A percentile compares a stretch with the other conserved stretches of the same genome.
Conservation (phyloP, 257 asterid genomes). For the Scutellaria baicalensis region DNA sequence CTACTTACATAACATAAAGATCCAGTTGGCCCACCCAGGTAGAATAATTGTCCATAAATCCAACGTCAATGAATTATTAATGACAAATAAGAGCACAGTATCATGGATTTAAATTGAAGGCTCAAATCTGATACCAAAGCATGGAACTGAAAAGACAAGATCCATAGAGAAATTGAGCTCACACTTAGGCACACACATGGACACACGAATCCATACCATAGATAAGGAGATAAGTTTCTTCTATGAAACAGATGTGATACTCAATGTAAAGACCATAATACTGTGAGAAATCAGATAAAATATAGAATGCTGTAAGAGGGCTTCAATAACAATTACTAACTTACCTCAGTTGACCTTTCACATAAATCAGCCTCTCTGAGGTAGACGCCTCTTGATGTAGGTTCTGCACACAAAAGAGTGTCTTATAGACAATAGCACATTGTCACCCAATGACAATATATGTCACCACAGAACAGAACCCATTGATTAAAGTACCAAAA, state of each 20-base stretch:
- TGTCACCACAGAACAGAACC: not conserved
- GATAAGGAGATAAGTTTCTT: slow-evolving; percentile 1
- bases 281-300: not conserved
- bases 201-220: not conserved
- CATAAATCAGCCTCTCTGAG: slow-evolving; percentile 78
- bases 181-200: not conserved
- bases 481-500: not conserved
- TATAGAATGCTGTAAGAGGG: not conserved
- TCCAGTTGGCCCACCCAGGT: not conserved
- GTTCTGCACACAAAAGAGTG: slow-evolving; percentile 46
- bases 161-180: not conserved
- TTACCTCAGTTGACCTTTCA: slow-evolving; percentile 76
- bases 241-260: not conserved
- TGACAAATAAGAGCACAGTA: not conserved
- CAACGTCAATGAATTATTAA: not conserved
- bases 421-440: slow-evolving; percentile 5
- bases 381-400: slow-evolving; percentile 83
- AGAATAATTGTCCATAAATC: not conserved
- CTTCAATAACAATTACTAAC: slow-evolving; percentile 23
- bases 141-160: not conserved
- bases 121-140: slow-evolving; percentile 6
- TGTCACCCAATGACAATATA: not conserved
- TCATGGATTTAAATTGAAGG: not conserved
- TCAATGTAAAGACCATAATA: not conserved
- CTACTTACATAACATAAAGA: not conserved